These are phyloP conservation scores for Russula vinacea DNA, from an alignment of 768 basidiomycete species.

Conservation along the genomic window DNA sequence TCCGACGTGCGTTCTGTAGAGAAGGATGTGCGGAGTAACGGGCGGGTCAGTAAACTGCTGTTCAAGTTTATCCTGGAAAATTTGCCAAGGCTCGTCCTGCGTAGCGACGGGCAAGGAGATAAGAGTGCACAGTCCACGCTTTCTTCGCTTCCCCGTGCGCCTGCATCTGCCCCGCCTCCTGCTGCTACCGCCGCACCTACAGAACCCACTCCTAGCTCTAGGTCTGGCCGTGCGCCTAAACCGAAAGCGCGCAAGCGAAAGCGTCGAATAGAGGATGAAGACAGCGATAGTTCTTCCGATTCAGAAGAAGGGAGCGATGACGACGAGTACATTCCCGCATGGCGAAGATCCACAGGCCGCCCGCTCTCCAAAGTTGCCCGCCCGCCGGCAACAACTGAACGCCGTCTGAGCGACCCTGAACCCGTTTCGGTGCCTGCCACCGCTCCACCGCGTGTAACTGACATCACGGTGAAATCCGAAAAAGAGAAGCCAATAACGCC, in stretches of 20 bases:
- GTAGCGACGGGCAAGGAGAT: constrained; percentile 30
- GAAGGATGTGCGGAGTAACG: constrained; percentile 65
- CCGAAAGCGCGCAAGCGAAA: constrained; percentile 21
- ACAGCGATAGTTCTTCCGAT: background rate
- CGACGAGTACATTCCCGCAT: constrained; percentile 2
- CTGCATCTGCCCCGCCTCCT: background rate
- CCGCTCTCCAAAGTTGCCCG: constrained; percentile 6
- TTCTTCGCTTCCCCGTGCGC: background rate
- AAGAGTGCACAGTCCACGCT: constrained; percentile 24
- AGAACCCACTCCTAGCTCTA: background rate
- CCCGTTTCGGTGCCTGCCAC: background rate
- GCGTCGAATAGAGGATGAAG: background rate
- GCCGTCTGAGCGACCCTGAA: background rate
- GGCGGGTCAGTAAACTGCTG: constrained; percentile 53
- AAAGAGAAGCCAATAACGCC: background rate
- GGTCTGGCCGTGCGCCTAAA: background rate
- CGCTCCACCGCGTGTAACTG: background rate
- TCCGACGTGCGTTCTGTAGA: constrained; percentile 51
- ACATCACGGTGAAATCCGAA: background rate
- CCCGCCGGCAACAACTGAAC: background rate
- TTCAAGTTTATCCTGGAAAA: constrained; percentile 47
- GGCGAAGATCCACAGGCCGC: background rate
- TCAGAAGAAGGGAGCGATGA: constrained; percentile 1
- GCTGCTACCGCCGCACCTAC: background rate
- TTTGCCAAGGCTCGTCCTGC: constrained; percentile 24